Base-by-base conservation (phyloP, 179 eudicot genomes). In the Silene noctiflora region DNA sequence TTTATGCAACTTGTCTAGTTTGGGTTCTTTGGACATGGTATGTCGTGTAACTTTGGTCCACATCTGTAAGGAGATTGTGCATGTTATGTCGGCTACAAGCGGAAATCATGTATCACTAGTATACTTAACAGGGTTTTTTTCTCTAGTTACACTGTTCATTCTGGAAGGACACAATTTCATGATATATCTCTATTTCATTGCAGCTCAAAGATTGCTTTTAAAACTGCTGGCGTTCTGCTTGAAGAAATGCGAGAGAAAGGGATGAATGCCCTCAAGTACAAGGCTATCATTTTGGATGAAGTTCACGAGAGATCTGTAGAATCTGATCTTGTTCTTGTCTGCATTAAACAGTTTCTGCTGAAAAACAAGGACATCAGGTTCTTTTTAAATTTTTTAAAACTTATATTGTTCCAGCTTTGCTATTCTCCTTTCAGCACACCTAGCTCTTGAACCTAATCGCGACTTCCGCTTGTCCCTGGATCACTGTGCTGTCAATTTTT, bases 271-370 rank as follows among this genome's bases (percentile, higher is more conserved):
- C 89, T 94, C 20, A 92, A 92, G 69, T 94, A 92, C 89, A 94
- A 94, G 81, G 96, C 85, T 64, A 92, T 94, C 77, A 91, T 94
- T 81, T 88, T 94, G 60, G 98, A 94, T 60, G 98, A 94, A 90
- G 97, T 94, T 76, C 98, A 94, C 83, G 98, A 94, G 87, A 89
- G 97, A 90, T 94, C 98, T 71, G 94, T 90, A 25, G 97, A 94
- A 87, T 94, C 97, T 42, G 98, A 94, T 86, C 96, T 94, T 84
- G 96, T 91, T 79, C 96, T 94, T 82, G 94, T 92, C 78, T 90
- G 98, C 71, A 85, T 92, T 67, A 94, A 94, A 86, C 98, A 94
- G 81, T 89, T 89, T 85, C 84, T 94, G 80, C 85, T 90, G 21
- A 89, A 82, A 82, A 85, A 88, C 67, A 87, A 83, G 11, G 89